Evolutionary conservation across 78 protist genomes (phyloP).

Genomic region (Emiliania huxleyi): DNA sequence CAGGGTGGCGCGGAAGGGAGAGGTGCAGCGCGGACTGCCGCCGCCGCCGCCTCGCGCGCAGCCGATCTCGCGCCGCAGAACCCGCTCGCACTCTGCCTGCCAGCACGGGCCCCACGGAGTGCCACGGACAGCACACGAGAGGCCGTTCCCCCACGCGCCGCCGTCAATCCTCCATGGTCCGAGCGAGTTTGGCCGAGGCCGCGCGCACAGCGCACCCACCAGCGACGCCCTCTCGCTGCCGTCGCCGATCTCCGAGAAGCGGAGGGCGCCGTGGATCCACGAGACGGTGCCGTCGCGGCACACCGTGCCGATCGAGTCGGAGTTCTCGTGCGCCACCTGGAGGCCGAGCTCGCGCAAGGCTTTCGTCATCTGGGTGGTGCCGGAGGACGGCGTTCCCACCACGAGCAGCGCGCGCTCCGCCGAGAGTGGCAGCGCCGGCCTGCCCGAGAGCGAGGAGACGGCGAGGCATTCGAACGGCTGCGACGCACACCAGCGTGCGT

Average conservation of each 20-base stretch:
- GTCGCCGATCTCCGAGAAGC: neutral
- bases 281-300: constrained; percentile 1
- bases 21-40: neutral
- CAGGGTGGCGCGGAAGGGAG: neutral
- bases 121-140: neutral
- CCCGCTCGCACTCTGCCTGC: neutral
- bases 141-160: neutral
- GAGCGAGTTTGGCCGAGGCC: neutral
- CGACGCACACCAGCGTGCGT: neutral
- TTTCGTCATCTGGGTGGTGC: neutral
- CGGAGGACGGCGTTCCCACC: neutral
- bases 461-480: neutral
- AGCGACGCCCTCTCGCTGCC: neutral
- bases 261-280: neutral
- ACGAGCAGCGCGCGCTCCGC: neutral
- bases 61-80: neutral
- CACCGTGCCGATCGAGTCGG: neutral
- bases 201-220: neutral
- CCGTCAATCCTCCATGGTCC: neutral
- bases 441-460: neutral
- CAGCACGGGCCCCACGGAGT: neutral
- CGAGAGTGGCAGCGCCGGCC: neutral
- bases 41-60: neutral
- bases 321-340: neutral
- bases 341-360: neutral